phyloP scores from a whole-genome alignment of 2,329 filamentous ascomycete species.

The Colletotrichum sublineola region DNA sequence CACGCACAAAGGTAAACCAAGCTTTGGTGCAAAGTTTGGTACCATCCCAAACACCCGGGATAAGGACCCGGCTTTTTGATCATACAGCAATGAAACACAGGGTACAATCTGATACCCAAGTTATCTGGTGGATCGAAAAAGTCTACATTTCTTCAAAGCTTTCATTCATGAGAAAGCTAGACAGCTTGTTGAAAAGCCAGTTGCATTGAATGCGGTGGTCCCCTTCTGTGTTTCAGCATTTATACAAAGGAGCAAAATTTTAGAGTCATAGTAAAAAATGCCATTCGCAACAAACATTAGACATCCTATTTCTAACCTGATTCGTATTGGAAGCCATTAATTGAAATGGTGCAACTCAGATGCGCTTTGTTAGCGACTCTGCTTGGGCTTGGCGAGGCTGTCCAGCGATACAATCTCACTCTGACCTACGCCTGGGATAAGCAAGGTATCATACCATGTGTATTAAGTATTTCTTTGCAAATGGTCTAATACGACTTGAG shows the following conservation, averaged over 20 bases:
- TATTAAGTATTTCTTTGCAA: background rate
- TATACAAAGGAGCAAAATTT: background rate
- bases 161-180: background rate
- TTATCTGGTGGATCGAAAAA: background rate
- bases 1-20: no score
- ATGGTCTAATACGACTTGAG: background rate
- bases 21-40: no score
- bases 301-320: background rate
- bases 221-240: no score
- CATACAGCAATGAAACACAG: background rate
- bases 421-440: constrained; percentile 26
- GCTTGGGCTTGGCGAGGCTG: background rate
- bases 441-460: background rate
- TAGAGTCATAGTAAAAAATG: no score
- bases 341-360: background rate
- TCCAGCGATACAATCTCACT: constrained; percentile 24
- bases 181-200: background rate
- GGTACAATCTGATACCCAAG: background rate
- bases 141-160: accelerated
- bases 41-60: no score
- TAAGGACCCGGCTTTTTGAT: background rate
- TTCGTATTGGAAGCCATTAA: background rate
- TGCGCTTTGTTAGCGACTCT: background rate
- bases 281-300: background rate
- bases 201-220: no score